A percentile compares a stretch with the other conserved stretches of the same genome.
These are phyloP conservation scores for Emericellopsis atlantica DNA, from an alignment of 2,329 filamentous ascomycete genomes.

Conservation along the genomic window DNA sequence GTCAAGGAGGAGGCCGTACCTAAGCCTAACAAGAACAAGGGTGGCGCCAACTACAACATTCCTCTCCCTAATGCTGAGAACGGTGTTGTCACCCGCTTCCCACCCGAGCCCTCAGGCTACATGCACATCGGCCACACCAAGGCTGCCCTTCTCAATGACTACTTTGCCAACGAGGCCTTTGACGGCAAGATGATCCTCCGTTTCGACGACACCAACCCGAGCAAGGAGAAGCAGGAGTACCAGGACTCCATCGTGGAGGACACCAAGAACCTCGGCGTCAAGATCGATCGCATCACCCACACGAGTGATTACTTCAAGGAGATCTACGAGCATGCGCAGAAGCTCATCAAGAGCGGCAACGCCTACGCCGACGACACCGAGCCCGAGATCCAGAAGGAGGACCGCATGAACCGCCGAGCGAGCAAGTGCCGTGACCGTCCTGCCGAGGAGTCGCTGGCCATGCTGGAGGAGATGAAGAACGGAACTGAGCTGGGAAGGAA, in stretches of 20 bases:
- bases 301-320: constrained; percentile 94
- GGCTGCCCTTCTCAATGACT: constrained; percentile 85
- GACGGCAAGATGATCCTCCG: constrained; percentile 82
- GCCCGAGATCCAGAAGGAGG: constrained; percentile 73
- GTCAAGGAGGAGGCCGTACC: constrained; percentile 47
- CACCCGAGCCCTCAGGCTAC: constrained; percentile 58
- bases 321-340: constrained; percentile 74
- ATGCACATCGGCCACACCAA: constrained; percentile 51
- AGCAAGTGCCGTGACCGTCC: constrained; percentile 68
- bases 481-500: constrained; percentile 65
- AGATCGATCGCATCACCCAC: constrained; percentile 74
- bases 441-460: constrained; percentile 72
- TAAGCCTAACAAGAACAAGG: constrained; percentile 57
- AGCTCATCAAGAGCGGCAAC: constrained; percentile 74
- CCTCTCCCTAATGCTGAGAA: constrained; percentile 73
- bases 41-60: constrained; percentile 81
- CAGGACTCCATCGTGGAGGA: constrained; percentile 91
- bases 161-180: constrained; percentile 90
- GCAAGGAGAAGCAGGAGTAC: constrained; percentile 94
- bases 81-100: constrained; percentile 83
- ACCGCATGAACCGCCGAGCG: constrained; percentile 74
- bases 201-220: constrained; percentile 95
- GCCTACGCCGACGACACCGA: constrained; percentile 94
- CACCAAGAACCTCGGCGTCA: constrained; percentile 80
- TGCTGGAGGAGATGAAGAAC: constrained; percentile 88